Evolutionary conservation across 2,329 filamentous ascomycete genomes (phyloP).

Genomic region (Spiromastix sp.): DNA sequence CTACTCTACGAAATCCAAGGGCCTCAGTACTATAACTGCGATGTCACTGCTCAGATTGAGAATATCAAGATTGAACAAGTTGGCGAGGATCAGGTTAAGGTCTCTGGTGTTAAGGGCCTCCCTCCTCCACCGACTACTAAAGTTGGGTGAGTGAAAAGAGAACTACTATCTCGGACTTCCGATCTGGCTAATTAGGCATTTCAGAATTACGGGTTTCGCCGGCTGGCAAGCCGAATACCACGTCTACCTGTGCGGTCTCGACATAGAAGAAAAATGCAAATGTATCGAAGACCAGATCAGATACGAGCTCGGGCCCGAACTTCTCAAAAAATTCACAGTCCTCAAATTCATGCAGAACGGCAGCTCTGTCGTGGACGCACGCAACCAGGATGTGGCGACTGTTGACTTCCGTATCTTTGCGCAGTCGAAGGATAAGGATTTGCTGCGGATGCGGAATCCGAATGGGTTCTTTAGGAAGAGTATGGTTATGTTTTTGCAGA

Average conservation of each 20-base stretch:
- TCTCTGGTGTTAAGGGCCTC: slow-evolving; percentile 28
- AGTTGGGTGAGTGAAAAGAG: slow-evolving; percentile 18
- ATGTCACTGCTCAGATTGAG: slow-evolving; percentile 36
- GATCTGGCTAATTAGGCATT: too few species aligned
- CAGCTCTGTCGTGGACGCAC: slow-evolving; percentile 13
- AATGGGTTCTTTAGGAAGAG: not conserved
- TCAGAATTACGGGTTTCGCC: slow-evolving; percentile 24
- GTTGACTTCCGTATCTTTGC: slow-evolving; percentile 27
- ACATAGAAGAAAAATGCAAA: slow-evolving; percentile 28
- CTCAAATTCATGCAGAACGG: slow-evolving; percentile 13
- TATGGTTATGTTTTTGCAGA: not conserved
- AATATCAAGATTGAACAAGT: slow-evolving; percentile 34
- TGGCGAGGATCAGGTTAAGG: slow-evolving; percentile 26
- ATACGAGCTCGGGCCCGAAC: slow-evolving; percentile 16
- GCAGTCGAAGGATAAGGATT: slow-evolving; percentile 23
- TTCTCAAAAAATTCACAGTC: slow-evolving; percentile 5
- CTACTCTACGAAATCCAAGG: slow-evolving; percentile 38
- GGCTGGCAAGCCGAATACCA: slow-evolving; percentile 32
- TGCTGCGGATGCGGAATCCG: not conserved
- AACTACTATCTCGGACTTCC: too few species aligned
- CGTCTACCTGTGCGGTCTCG: slow-evolving; percentile 28
- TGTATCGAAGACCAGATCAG: slow-evolving; percentile 29
- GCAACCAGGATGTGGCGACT: slow-evolving; percentile 24
- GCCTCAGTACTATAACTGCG: slow-evolving; percentile 39
- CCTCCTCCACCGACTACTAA: slow-evolving; percentile 36